Base-by-base conservation (phyloP, 345 rosid species). In the Mallotus nudiflorus region DNA sequence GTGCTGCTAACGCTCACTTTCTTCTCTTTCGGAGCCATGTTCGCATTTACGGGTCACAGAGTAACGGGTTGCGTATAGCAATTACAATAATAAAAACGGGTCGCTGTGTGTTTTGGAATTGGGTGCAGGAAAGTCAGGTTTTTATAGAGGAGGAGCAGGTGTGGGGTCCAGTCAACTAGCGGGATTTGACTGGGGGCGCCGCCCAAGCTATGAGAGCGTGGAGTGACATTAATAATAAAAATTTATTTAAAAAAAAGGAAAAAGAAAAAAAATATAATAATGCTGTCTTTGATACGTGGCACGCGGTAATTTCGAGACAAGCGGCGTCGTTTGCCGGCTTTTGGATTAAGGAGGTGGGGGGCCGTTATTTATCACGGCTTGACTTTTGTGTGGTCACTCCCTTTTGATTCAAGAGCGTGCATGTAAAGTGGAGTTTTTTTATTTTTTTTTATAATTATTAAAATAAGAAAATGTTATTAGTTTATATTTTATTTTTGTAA, bases 261-360 rank as follows among this genome's bases (percentile, higher is more conserved):
- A 59, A 19, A 59, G 0, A 8, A 25, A 3, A 25, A 53, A 22
- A 57, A 15, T 33, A 19, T 18, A 1, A 33, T 31, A 33, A 19
- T 35, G 45, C 0, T 80, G 81, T 75, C 69, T 14, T 59, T 64
- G 54, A n/a, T 69, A 74, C 87, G 88, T 87, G 91, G 79, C 79
- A 81, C 79, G 76, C 83, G 82, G 86, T 71, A 75, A 66, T 37
- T 49, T 70, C 80, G 78, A 84, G 82, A 71, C 76, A 62, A 75
- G 77, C 73, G 78, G 82, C 82, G 66, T 20, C 69, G 14, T 63
- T 53, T 69, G 82, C 80, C 84, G 90, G 86, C 86, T n/a, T 73
- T 71, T 70, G 62, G 54, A 72, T 54, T 69, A 68, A 75, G 70
- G 80, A 6, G 60, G 46, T 9, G 46, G 1, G 37, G 37, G 37